phyloP scores from a whole-genome alignment of 768 basidiomycete species.

The Hericium coralloides region DNA sequence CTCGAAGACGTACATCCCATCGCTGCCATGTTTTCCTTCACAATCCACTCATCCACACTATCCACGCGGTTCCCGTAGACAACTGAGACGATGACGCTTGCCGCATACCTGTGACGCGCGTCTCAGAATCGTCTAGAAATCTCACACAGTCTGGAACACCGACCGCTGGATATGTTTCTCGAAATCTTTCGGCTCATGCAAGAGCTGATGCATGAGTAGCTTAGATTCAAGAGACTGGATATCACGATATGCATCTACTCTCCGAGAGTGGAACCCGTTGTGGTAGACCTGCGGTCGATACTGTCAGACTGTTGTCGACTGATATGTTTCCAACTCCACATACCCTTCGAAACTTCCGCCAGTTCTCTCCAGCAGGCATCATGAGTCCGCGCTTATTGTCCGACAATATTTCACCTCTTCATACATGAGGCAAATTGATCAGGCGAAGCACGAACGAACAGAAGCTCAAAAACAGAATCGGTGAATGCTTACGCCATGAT shows the following conservation, averaged over 20 bases:
- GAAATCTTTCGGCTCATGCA: constrained; percentile 30
- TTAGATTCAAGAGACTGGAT: constrained; percentile 41
- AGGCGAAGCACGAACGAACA: neutral
- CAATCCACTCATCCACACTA: constrained; percentile 37
- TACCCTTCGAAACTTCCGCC: constrained; percentile 41
- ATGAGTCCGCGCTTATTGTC: constrained; percentile 37
- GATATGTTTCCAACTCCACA: neutral
- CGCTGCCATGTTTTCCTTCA: constrained; percentile 35
- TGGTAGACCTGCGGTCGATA: constrained; percentile 30
- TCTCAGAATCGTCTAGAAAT: neutral
- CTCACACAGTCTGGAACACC: neutral
- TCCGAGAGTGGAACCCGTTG: constrained; percentile 32
- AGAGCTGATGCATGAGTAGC: constrained; percentile 31
- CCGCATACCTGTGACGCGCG: constrained; percentile 29
- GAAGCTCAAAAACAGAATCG: constrained; percentile 1
- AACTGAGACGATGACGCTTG: constrained; percentile 35
- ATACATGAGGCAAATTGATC: neutral
- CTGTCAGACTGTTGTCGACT: neutral
- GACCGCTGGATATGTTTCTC: constrained; percentile 35
- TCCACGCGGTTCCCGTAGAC: constrained; percentile 36
- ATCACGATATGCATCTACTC: constrained; percentile 33
- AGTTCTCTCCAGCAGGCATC: constrained; percentile 33
- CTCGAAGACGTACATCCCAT: constrained; percentile 29
- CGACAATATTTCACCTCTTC: constrained; percentile 37
- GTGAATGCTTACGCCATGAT: constrained; percentile 27